A percentile compares a stretch with the other conserved stretches of the same genome.
phyloP scores from a whole-genome alignment of 2,329 filamentous ascomycete species.

The Juglanconis oblonga region DNA sequence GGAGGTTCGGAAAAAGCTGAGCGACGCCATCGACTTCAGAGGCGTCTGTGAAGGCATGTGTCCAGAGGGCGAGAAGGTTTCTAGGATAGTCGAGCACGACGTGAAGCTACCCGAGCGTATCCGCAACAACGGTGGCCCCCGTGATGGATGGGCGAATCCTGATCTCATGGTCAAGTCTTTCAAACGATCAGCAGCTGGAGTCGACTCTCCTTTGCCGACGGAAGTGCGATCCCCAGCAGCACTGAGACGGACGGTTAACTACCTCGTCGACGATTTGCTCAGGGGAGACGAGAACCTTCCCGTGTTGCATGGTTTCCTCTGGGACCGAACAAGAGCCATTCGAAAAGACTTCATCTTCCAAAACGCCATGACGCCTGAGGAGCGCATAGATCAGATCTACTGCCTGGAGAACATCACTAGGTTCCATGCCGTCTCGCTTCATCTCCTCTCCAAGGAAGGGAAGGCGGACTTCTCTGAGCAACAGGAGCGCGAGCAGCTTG shows the following conservation, averaged over 20 bases:
- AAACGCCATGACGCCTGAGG: conserved; percentile 54
- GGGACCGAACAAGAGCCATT: conserved; percentile 66
- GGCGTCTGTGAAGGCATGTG: conserved; percentile 70
- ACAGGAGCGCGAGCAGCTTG: conserved; percentile 66
- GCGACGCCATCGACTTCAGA: conserved; percentile 64
- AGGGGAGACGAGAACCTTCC: conserved; percentile 53
- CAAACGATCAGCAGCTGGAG: conserved; percentile 65
- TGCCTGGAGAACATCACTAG: conserved; percentile 64
- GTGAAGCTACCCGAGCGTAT: conserved; percentile 56
- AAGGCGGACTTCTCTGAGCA: conserved; percentile 62
- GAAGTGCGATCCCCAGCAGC: conserved; percentile 62
- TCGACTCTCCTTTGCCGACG: conserved; percentile 65
- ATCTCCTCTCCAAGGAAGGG: conserved; percentile 57
- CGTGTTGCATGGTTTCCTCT: conserved; percentile 59
- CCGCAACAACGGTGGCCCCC: conserved; percentile 35
- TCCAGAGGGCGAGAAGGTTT: conserved; percentile 63
- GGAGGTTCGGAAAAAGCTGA: conserved; percentile 57
- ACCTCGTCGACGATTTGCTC: conserved; percentile 60
- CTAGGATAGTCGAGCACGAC: conserved; percentile 59
- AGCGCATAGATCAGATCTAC: conserved; percentile 58
- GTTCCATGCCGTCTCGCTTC: conserved; percentile 64
- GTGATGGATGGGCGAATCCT: conserved; percentile 42
- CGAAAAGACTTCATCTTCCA: conserved; percentile 68
- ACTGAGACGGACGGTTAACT: conserved; percentile 59
- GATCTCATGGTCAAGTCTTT: conserved; percentile 64